phyloP scores from a whole-genome alignment of 306 rosid species.

The Begonia peltatifolia region DNA sequence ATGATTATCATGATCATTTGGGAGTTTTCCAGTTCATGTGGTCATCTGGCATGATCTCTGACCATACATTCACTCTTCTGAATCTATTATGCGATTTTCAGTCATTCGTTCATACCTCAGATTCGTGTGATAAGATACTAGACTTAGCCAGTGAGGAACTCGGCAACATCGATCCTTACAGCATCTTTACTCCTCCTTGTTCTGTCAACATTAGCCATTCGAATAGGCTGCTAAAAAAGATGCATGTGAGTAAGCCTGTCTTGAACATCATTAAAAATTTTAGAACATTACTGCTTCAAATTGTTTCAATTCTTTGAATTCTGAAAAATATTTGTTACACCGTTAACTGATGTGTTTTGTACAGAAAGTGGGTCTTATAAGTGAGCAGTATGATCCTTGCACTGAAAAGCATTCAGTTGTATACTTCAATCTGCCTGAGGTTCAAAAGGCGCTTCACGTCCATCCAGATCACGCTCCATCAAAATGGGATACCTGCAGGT shows the following conservation, averaged over 20 bases:
- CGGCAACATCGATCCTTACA: slow-evolving; percentile 70
- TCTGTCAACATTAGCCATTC: slow-evolving; percentile 32
- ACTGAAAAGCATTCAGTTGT: slow-evolving; percentile 44
- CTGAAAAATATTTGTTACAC: too few relatives aligned
- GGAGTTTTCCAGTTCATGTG: slow-evolving; percentile 78
- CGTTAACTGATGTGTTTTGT: background rate
- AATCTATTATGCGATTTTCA: slow-evolving; percentile 37
- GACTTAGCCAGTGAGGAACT: slow-evolving; percentile 37
- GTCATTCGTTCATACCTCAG: slow-evolving; percentile 39
- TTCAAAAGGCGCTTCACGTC: slow-evolving; percentile 60
- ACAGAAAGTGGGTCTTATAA: slow-evolving; percentile 39
- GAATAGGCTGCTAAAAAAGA: slow-evolving; percentile 36
- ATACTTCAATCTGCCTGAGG: slow-evolving; percentile 75
- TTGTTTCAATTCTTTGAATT: too few relatives aligned
- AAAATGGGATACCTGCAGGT: slow-evolving; percentile 83
- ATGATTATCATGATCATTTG: slow-evolving; percentile 62
- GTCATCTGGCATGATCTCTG: slow-evolving; percentile 83
- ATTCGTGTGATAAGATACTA: slow-evolving; percentile 29
- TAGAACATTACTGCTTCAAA: too few relatives aligned
- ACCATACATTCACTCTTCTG: slow-evolving; percentile 57
- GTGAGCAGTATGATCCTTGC: slow-evolving; percentile 75
- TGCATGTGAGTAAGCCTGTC: slow-evolving; percentile 33
- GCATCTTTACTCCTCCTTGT: slow-evolving; percentile 65
- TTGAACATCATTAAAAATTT: too few relatives aligned
- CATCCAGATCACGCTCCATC: slow-evolving; percentile 41